A percentile compares a stretch with the other conserved stretches of the same genome.
phyloP scores from a whole-genome alignment of 116 monocot genomes.

The Iris pallida region DNA sequence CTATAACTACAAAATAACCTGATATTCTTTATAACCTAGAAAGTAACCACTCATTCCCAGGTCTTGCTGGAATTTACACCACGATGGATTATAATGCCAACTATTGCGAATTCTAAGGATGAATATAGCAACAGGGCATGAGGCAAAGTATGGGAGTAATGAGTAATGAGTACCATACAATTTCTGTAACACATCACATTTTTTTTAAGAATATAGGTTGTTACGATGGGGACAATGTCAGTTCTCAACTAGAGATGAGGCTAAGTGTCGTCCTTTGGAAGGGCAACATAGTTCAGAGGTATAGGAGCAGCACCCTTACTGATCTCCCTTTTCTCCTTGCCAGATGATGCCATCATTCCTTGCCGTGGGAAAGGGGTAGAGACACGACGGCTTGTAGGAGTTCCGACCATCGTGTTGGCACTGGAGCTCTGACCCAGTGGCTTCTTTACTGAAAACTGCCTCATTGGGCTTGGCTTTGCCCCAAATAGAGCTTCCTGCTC shows the following conservation, averaged over 20 bases:
- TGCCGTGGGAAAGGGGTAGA: conserved; percentile 43
- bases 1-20: too few species aligned
- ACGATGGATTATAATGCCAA: neutral
- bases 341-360: conserved; percentile 25
- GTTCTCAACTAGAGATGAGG: neutral
- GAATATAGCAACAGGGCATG: neutral
- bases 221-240: neutral
- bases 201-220: too few species aligned
- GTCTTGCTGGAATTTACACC: neutral
- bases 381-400: conserved; percentile 42
- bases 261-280: conserved; percentile 46
- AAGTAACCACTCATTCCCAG: neutral
- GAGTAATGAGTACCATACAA: neutral
- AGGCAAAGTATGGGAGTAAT: neutral
- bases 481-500: conserved; percentile 76
- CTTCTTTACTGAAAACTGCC: conserved; percentile 52
- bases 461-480: conserved; percentile 67
- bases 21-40: neutral
- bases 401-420: conserved; percentile 49
- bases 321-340: conserved; percentile 45
- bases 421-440: conserved; percentile 71
- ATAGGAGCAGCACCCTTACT: conserved; percentile 23
- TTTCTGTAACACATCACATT: neutral
- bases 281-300: conserved; percentile 79
- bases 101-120: neutral